Percentiles rank a stretch among this genome's conserved stretches.
These are phyloP conservation scores for Fistulina hepatica DNA, from an alignment of 1,284 basidiomycete species.

Conservation along the genomic window DNA sequence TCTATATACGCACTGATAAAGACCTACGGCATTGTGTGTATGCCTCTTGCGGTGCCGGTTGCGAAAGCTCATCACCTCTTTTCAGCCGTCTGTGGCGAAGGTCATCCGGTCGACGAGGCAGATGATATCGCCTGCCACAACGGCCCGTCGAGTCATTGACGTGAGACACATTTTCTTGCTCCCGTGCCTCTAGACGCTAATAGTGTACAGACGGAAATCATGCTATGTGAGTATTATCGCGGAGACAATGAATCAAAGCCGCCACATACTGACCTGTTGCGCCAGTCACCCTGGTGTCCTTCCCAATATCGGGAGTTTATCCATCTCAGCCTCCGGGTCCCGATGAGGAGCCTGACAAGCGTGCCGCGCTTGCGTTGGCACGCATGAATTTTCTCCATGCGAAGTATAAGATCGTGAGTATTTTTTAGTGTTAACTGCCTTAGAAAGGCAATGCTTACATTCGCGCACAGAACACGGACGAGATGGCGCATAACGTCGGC, in stretches of 20 bases:
- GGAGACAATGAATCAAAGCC: too few species aligned
- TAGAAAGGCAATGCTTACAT: too few species aligned
- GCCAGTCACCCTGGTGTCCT: too few species aligned
- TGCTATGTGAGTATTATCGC: slow-evolving; percentile 30
- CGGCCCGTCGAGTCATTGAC: slow-evolving; percentile 34
- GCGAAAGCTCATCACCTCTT: background rate
- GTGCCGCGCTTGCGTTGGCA: slow-evolving; percentile 34
- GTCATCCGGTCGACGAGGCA: slow-evolving; percentile 30
- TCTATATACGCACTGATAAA: slow-evolving; percentile 37
- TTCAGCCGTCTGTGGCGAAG: slow-evolving; percentile 33
- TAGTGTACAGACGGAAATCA: slow-evolving; percentile 33
- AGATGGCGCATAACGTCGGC: slow-evolving; percentile 23
- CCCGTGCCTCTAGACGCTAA: too few species aligned
- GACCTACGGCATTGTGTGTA: slow-evolving; percentile 36
- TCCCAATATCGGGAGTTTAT: too few species aligned
- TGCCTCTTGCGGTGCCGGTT: background rate
- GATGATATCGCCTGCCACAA: slow-evolving; percentile 22
- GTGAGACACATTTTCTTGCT: slow-evolving; percentile 22
- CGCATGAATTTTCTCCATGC: slow-evolving; percentile 37
- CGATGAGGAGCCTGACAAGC: slow-evolving; percentile 27
- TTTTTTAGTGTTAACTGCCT: background rate
- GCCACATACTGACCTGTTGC: too few species aligned
- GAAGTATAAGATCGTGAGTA: slow-evolving; percentile 31
- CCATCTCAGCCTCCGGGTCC: slow-evolving; percentile 9
- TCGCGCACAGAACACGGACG: slow-evolving; percentile 12